Conservation (phyloP, 2,329 filamentous ascomycete species). For the Arthrobotrys musiformis region DNA sequence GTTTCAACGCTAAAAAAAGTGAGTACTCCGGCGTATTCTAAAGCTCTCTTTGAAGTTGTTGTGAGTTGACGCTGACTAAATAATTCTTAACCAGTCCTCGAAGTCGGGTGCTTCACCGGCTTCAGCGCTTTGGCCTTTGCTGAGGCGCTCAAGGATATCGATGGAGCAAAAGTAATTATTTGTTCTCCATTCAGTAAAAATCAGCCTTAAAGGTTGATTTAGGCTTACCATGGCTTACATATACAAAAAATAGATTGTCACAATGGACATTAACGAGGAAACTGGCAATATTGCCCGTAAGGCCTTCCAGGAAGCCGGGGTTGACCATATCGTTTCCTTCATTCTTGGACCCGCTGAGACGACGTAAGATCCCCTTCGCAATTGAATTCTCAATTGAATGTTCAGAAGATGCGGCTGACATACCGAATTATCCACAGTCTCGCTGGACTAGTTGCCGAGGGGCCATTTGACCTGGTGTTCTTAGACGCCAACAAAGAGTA, state of each 20-base stretch:
- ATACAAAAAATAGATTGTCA: slow-evolving; percentile 50
- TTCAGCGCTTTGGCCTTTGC: slow-evolving; percentile 61
- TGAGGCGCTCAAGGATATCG: slow-evolving; percentile 59
- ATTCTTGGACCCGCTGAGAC: slow-evolving; percentile 49
- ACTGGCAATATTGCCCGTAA: slow-evolving; percentile 30
- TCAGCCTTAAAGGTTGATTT: neutral
- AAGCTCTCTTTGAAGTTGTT: neutral
- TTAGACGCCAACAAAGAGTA: slow-evolving; percentile 61
- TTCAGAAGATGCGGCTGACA: neutral
- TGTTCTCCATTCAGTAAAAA: neutral
- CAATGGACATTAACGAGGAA: slow-evolving; percentile 50
- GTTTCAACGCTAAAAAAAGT: slow-evolving; percentile 54
- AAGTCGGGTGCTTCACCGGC: slow-evolving; percentile 61
- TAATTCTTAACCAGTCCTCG: slow-evolving; percentile 59
- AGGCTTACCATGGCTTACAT: neutral
- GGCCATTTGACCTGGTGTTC: slow-evolving; percentile 61
- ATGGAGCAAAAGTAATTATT: slow-evolving; percentile 56
- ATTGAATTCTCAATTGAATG: neutral
- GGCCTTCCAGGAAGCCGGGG: slow-evolving; percentile 53
- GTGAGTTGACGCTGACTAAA: neutral
- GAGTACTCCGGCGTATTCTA: neutral
- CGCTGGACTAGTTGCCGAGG: slow-evolving; percentile 5
- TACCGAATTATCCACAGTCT: slow-evolving; percentile 2
- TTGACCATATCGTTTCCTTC: slow-evolving; percentile 42
- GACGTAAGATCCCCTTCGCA: slow-evolving; percentile 14